Conservation (phyloP, 495 filamentous ascomycete species). For the Margaritispora aquatica region DNA sequence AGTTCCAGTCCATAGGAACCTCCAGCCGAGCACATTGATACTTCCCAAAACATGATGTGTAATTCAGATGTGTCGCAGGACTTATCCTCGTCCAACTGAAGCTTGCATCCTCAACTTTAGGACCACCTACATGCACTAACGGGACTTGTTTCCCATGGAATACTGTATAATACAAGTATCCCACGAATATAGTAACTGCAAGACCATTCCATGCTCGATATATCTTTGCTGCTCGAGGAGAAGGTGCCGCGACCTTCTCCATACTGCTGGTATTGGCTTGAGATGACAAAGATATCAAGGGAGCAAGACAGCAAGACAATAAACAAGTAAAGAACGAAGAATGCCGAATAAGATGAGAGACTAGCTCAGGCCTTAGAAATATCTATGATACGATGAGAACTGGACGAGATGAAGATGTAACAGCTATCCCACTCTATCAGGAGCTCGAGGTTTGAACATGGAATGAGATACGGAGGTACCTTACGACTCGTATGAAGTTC, state of each 20-base stretch:
- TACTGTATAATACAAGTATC: background rate
- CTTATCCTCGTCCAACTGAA: background rate
- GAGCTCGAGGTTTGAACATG: no score
- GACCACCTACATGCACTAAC: background rate
- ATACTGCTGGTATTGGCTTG: background rate
- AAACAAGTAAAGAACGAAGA: background rate
- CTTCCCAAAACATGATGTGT: background rate
- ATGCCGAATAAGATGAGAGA: background rate
- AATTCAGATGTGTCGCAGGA: background rate
- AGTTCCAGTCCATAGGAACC: constrained; percentile 35
- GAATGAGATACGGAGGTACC: no score
- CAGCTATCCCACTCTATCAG: no score
- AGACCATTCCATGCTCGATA: background rate
- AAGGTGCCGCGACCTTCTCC: background rate
- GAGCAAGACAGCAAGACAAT: background rate
- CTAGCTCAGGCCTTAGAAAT: no score
- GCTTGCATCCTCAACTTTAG: background rate
- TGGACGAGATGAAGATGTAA: no score
- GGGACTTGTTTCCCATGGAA: background rate
- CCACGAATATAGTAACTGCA: background rate
- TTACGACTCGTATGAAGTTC: no score
- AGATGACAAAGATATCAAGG: no score
- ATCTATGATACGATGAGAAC: no score
- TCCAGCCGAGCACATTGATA: constrained; percentile 34
- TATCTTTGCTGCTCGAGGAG: background rate